Percentiles rank a stretch among this genome's conserved stretches.
phyloP scores from a whole-genome alignment of 1,284 basidiomycete genomes.

The Pyrrhoderma lamaoense region DNA sequence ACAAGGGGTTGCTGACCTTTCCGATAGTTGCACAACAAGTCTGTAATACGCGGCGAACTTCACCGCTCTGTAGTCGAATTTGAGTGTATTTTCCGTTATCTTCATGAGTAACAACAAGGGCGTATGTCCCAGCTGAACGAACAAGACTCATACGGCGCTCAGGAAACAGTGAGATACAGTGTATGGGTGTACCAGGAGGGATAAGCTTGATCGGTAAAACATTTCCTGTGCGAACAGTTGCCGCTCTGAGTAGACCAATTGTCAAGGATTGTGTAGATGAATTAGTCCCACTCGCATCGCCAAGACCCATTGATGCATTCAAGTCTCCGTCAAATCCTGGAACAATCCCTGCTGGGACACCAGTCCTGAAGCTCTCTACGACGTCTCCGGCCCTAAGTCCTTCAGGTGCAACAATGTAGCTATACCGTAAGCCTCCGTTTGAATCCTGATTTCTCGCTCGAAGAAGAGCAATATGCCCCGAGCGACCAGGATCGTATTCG shows the following conservation, averaged over 20 bases:
- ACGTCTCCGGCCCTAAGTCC: slow-evolving; percentile 83
- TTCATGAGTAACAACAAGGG: slow-evolving; percentile 74
- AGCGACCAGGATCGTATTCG: slow-evolving; percentile 94
- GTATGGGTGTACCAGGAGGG: slow-evolving; percentile 86
- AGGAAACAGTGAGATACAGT: slow-evolving; percentile 77
- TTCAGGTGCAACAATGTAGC: slow-evolving; percentile 90
- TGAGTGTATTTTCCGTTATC: slow-evolving; percentile 67
- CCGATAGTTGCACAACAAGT: slow-evolving; percentile 89
- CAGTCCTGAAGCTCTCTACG: slow-evolving; percentile 82
- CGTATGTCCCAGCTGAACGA: slow-evolving; percentile 85
- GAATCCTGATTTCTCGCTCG: slow-evolving; percentile 45
- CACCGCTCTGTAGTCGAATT: slow-evolving; percentile 86
- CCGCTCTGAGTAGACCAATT: slow-evolving; percentile 78
- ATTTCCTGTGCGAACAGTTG: slow-evolving; percentile 88
- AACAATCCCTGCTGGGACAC: slow-evolving; percentile 72
- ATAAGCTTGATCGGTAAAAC: slow-evolving; percentile 89
- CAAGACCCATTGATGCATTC: slow-evolving; percentile 39
- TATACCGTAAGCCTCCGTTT: slow-evolving; percentile 50
- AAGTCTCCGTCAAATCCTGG: slow-evolving; percentile 49
- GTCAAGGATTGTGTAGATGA: slow-evolving; percentile 58
- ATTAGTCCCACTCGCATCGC: slow-evolving; percentile 16
- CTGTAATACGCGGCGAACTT: slow-evolving; percentile 81
- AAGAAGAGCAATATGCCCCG: slow-evolving; percentile 90
- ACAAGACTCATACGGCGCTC: slow-evolving; percentile 78
- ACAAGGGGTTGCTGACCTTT: slow-evolving; percentile 86